Evolutionary conservation across 352 stramenopile genomes (phyloP), one percentile per base, ranked within the genome.

Genomic region (Globisporangium cederbergense): DNA sequence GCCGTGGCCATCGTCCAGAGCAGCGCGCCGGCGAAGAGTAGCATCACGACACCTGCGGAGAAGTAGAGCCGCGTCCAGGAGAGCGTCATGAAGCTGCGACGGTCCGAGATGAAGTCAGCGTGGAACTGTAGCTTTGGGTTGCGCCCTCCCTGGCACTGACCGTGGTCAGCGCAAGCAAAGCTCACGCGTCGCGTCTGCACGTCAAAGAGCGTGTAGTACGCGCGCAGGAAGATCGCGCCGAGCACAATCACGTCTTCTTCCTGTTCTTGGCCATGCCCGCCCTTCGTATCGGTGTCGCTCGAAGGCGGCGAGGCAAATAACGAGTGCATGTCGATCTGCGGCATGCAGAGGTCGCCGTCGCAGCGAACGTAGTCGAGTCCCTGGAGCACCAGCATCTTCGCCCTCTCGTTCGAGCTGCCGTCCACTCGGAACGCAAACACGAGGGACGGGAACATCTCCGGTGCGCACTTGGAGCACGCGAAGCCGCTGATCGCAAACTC

Each of bases 171-270:
- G 9, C 82, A 91, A 11, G 79, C 82, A 46, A 91, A 86, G 1
- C 76, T 64, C 11, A 91, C 69, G 3, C 61, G 71, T 14, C 68
- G 64, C 9, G 57, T 43, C 11, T 75, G 64, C 9, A 74, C 78
- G 65, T 91, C 78, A 62, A 91, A 91, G 45, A 73, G 69, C 18
- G 77, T 78, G 67, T 91, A 91, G 55, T 89, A 89, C n/a, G 79
- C 66, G 30, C 82, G 79, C 54, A 91, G 45, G 65, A 91, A 91
- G 32, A 86, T 73, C 16, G 80, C 76, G 18, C 82, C 82, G 5
- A 91, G 73, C 36, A 91, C 74, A 47, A 86, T 67, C 45, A 84
- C 74, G 14, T 76, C 65, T 38, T 80, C 69, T 3, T 68, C 49
- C n/a, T 57, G 45, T 32, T 63, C 20, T 30, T 55, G 3, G 25